These are phyloP conservation scores for Phytomonas francai DNA, from an alignment of 208 protist species.

Conservation along the genomic window DNA sequence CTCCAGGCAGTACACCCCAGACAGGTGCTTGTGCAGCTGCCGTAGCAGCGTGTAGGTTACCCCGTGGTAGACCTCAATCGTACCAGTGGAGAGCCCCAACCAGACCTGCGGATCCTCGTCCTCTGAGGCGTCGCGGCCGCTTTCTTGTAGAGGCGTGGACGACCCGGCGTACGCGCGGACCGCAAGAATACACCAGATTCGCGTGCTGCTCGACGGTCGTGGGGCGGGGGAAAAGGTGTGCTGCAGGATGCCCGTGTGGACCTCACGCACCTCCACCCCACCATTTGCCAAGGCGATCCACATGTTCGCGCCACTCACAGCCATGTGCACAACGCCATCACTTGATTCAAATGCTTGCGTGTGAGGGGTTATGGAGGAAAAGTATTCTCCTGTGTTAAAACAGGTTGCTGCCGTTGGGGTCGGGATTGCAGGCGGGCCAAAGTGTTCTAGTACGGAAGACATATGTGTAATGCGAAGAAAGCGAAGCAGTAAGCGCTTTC, in stretches of 20 bases:
- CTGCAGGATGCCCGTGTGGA: conserved; percentile 36
- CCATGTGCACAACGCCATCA: conserved; percentile 41
- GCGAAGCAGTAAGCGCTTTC: background rate
- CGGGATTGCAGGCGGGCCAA: background rate
- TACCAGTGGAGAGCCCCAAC: conserved; percentile 76
- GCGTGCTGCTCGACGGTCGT: conserved; percentile 15
- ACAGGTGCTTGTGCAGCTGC: conserved; percentile 63
- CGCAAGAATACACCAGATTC: conserved; percentile 38
- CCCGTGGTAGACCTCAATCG: conserved; percentile 63
- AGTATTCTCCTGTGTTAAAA: background rate
- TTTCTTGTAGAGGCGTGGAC: conserved; percentile 14
- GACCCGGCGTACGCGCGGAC: conserved; percentile 72
- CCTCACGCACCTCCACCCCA: conserved; percentile 61
- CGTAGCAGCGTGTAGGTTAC: conserved; percentile 30
- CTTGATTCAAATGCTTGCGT: conserved; percentile 30
- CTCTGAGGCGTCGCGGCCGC: conserved; percentile 1
- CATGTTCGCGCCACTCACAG: conserved; percentile 34
- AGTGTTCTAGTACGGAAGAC: background rate
- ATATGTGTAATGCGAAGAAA: background rate
- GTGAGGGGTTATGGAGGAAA: conserved; percentile 15
- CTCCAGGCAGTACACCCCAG: conserved; percentile 68
- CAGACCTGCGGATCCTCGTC: conserved; percentile 46
- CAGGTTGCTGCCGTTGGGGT: background rate
- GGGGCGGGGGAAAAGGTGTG: conserved; percentile 41
- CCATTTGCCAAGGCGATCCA: conserved; percentile 72